A percentile compares a stretch with the other conserved stretches of the same genome.
Evolutionary conservation across 2,329 filamentous ascomycete genomes (phyloP).

Genomic region (Metarhizium sp.): DNA sequence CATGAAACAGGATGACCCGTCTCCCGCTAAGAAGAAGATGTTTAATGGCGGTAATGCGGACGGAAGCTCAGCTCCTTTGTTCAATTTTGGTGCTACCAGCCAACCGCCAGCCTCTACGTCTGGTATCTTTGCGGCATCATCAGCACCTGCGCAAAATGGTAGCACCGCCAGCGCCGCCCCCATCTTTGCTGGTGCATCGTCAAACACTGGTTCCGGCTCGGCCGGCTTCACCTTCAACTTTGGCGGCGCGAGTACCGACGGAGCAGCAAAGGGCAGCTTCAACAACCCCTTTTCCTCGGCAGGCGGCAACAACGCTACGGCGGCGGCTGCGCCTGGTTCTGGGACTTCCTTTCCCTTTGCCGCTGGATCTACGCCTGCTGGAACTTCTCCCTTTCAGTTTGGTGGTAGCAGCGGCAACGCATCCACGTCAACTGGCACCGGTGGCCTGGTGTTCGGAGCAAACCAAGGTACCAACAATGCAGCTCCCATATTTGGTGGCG

Average conservation of each 20-base stretch:
- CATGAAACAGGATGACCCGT: slow-evolving; percentile 33
- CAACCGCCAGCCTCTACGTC: slow-evolving; percentile 19
- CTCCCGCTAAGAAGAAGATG: slow-evolving; percentile 27
- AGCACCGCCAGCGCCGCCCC: slow-evolving; percentile 16
- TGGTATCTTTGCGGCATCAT: slow-evolving; percentile 26
- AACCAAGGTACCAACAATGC: slow-evolving; percentile 13
- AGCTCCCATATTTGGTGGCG: slow-evolving; percentile 21
- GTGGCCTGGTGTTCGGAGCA: slow-evolving; percentile 17
- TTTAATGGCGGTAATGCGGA: slow-evolving; percentile 17
- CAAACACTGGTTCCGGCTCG: slow-evolving; percentile 14
- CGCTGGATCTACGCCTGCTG: slow-evolving; percentile 17
- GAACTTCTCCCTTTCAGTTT: slow-evolving; percentile 28
- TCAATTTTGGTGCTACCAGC: slow-evolving; percentile 22
- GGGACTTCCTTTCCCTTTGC: slow-evolving; percentile 30
- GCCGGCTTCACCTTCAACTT: slow-evolving; percentile 23
- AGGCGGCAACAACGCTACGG: slow-evolving; percentile 13
- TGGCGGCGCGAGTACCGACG: slow-evolving; percentile 8
- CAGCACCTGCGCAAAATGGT: slow-evolving; percentile 13
- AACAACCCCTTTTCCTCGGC: slow-evolving; percentile 31
- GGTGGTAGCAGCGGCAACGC: slow-evolving; percentile 17
- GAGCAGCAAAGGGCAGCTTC: slow-evolving; percentile 18
- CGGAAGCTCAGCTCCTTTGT: slow-evolving; percentile 19
- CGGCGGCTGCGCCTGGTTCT: slow-evolving; percentile 14
- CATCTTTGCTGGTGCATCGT: slow-evolving; percentile 27
- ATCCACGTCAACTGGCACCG: slow-evolving; percentile 11